Conservation (phyloP, 2,329 filamentous ascomycete species). For the Cercospora citrullina region DNA sequence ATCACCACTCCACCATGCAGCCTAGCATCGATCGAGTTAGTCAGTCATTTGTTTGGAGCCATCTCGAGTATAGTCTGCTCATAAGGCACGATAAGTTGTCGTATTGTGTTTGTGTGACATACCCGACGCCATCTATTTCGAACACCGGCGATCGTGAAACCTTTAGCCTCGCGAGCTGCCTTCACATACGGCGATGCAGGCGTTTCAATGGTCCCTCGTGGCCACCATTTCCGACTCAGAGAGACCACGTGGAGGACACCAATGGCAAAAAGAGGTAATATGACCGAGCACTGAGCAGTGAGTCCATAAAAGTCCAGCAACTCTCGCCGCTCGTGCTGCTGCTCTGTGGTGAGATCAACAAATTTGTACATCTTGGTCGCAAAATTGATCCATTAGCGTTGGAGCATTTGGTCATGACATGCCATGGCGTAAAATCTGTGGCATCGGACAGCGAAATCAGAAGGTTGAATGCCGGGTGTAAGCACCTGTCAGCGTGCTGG, state of each 20-base stretch:
- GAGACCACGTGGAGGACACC: constrained; percentile 42
- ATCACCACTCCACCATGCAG: constrained; percentile 40
- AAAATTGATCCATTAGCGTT: background rate
- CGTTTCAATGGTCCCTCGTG: constrained; percentile 4
- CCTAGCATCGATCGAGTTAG: background rate
- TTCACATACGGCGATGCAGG: constrained; percentile 48
- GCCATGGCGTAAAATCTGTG: background rate
- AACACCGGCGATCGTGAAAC: background rate
- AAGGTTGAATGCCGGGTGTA: background rate
- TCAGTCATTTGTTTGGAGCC: background rate
- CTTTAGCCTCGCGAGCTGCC: constrained; percentile 22
- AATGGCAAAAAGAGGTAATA: constrained; percentile 49
- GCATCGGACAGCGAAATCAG: background rate
- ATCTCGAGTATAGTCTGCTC: background rate
- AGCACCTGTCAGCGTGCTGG: background rate
- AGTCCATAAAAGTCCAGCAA: constrained; percentile 57
- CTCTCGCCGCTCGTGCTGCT: constrained; percentile 53
- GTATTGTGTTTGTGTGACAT: background rate
- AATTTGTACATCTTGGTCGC: constrained; percentile 50
- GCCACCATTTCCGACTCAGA: constrained; percentile 33
- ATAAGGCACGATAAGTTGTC: background rate
- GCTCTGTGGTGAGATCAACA: constrained; percentile 50
- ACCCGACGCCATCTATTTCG: constrained; percentile 28
- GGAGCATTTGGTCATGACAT: background rate
- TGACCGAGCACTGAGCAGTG: constrained; percentile 57